Percentiles rank a stretch among this genome's conserved stretches.
These are phyloP conservation scores for Suillus placidus DNA, from an alignment of 768 basidiomycete genomes.

Conservation along the genomic window DNA sequence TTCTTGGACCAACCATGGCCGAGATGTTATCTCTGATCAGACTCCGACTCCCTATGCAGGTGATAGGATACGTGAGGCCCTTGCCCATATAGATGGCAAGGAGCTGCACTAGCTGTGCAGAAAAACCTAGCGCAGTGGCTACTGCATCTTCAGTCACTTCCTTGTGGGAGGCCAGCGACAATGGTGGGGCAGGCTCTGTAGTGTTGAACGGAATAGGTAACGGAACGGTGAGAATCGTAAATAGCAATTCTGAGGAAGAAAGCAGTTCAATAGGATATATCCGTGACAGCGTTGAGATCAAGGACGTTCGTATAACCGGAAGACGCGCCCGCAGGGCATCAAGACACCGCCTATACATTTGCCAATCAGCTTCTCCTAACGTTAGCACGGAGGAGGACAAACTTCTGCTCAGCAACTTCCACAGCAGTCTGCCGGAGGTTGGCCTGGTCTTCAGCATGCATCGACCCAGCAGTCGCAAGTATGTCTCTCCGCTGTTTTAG, in stretches of 20 bases:
- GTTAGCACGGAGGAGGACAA: constrained; percentile 15
- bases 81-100: constrained; percentile 79
- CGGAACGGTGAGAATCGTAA: constrained; percentile 84
- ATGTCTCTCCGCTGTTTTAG: constrained; percentile 49
- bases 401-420: constrained; percentile 45
- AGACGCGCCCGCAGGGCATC: constrained; percentile 51
- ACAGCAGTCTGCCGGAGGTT: constrained; percentile 32
- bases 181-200: constrained; percentile 84
- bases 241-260: constrained; percentile 84
- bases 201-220: constrained; percentile 80
- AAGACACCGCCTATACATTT: constrained; percentile 46
- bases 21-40: constrained; percentile 91
- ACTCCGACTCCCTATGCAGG: constrained; percentile 88
- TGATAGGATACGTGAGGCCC: constrained; percentile 84
- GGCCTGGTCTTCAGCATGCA: constrained; percentile 37
- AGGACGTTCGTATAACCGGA: constrained; percentile 56
- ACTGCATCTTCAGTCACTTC: constrained; percentile 83
- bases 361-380: constrained; percentile 6
- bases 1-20: constrained; percentile 92
- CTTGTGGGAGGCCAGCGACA: constrained; percentile 62
- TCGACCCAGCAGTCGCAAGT: constrained; percentile 46
- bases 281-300: constrained; percentile 69
- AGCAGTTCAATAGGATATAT: constrained; percentile 91
- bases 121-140: constrained; percentile 89
- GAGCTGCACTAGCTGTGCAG: constrained; percentile 83